phyloP scores from a whole-genome alignment of 345 rosid genomes.

The Eucalyptus camaldulensis region DNA sequence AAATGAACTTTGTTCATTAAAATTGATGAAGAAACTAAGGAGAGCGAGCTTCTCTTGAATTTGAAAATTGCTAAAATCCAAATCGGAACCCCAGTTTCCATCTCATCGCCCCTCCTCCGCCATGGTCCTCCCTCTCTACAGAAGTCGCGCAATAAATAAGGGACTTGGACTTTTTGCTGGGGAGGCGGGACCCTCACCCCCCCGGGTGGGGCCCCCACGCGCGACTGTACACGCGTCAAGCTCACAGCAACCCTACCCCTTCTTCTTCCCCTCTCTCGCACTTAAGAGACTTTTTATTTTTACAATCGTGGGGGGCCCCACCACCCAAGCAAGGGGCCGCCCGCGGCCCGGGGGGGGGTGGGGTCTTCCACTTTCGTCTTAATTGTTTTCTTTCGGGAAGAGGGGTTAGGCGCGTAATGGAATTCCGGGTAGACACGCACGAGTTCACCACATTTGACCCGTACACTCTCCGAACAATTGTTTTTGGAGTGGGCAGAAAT shows the following conservation, averaged over 20 bases:
- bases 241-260: background rate
- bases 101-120: too few relatives aligned
- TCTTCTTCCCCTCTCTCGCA: background rate
- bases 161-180: background rate
- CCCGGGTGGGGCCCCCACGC: too few relatives aligned
- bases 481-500: background rate
- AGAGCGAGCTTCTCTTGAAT: too few relatives aligned
- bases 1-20: too few relatives aligned
- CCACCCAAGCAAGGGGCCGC: background rate
- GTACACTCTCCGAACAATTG: background rate
- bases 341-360: too few relatives aligned
- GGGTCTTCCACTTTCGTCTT: background rate
- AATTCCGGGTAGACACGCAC: background rate
- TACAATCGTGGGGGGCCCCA: background rate
- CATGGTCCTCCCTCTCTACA: too few relatives aligned
- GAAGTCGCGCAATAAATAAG: background rate
- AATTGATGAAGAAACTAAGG: too few relatives aligned
- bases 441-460: background rate
- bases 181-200: too few relatives aligned
- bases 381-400: background rate
- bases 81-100: too few relatives aligned
- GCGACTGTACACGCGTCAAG: constrained; percentile 3
- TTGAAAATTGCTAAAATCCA: too few relatives aligned
- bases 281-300: too few relatives aligned
- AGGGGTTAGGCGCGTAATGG: background rate